A percentile compares a stretch with the other conserved stretches of the same genome.
phyloP scores from a whole-genome alignment of 495 filamentous ascomycete genomes.

The Tuber calosporum region DNA sequence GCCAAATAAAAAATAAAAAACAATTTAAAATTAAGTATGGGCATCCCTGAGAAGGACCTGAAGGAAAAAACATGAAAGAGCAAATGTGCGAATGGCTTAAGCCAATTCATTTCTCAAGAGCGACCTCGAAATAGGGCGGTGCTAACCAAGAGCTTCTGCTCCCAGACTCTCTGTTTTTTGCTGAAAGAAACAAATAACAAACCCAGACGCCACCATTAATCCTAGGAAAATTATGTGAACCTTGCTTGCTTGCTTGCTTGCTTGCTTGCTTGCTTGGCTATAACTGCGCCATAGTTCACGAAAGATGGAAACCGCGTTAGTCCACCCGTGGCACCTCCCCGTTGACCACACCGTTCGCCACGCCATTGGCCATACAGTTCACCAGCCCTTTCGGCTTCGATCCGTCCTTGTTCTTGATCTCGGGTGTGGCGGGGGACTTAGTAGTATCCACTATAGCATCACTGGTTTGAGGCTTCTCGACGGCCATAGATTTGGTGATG shows the following conservation, averaged over 20 bases:
- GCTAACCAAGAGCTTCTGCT: background rate
- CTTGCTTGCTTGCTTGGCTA: too few relatives aligned
- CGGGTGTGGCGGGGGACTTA: background rate
- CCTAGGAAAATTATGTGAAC: constrained; percentile 1
- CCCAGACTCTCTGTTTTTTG: background rate
- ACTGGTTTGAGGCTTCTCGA: background rate
- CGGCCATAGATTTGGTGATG: background rate
- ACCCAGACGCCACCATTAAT: background rate
- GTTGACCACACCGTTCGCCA: background rate
- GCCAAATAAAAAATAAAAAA: background rate
- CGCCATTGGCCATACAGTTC: background rate
- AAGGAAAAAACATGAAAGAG: background rate
- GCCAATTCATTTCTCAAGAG: background rate
- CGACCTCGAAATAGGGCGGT: background rate
- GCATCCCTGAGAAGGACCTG: background rate
- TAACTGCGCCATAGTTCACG: background rate
- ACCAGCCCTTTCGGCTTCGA: background rate
- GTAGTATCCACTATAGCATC: background rate
- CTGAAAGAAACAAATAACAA: background rate
- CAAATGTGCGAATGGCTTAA: background rate
- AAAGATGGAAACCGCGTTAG: background rate
- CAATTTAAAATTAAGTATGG: background rate
- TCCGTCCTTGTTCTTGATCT: background rate
- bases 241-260: too few relatives aligned
- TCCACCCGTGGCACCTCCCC: background rate